phyloP scores from a whole-genome alignment of 257 asterid genomes.

The Misopates orontium region DNA sequence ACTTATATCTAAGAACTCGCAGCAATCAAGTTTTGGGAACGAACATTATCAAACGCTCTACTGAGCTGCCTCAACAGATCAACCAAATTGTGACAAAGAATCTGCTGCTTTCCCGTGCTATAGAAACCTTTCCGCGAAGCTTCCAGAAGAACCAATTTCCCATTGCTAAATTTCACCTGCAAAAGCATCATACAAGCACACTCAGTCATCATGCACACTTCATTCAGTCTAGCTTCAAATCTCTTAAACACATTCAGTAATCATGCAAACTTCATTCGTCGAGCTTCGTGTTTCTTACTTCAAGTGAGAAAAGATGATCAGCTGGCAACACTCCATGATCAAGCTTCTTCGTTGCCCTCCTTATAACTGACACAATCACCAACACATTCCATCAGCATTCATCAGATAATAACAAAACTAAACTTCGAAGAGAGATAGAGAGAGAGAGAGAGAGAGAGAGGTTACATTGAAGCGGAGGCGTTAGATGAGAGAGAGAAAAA shows the following conservation, averaged over 20 bases:
- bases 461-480: constrained; percentile 92
- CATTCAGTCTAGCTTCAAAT: constrained; percentile 1
- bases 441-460: constrained; percentile 14
- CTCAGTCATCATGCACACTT: constrained; percentile 14
- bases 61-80: constrained; percentile 90
- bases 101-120: constrained; percentile 72
- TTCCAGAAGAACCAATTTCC: constrained; percentile 69
- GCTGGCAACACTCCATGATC: constrained; percentile 44
- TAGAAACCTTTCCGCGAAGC: constrained; percentile 82
- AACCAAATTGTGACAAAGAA: constrained; percentile 86
- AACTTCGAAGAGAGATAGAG: background rate
- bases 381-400: constrained; percentile 11
- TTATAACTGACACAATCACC: constrained; percentile 58
- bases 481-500: constrained; percentile 95
- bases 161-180: constrained; percentile 89
- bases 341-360: constrained; percentile 52
- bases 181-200: constrained; percentile 29
- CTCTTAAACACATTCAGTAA: no score
- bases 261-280: no score
- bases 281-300: no score
- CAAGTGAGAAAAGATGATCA: constrained; percentile 78
- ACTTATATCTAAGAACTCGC: constrained; percentile 15
- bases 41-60: constrained; percentile 89
- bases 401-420: constrained; percentile 1
- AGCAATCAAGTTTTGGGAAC: constrained; percentile 33